A percentile compares a stretch with the other conserved stretches of the same genome.
Evolutionary conservation across 2,329 filamentous ascomycete species (phyloP).

Genomic region (Pseudogymnoascus sp.): DNA sequence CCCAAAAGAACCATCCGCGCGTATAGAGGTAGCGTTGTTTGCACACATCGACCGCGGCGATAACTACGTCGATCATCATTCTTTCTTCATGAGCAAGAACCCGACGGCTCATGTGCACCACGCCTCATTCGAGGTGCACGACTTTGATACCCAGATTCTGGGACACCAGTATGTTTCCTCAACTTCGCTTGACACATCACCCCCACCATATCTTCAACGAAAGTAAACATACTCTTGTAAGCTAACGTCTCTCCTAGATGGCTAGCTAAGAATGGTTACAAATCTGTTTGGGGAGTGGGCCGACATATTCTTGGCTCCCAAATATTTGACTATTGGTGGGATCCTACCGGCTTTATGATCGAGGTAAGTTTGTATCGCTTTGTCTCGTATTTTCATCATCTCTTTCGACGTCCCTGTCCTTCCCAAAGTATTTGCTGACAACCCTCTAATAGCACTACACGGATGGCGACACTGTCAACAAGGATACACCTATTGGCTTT

Average conservation of each 20-base stretch:
- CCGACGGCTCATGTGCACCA: conserved; percentile 43
- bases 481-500: conserved; percentile 43
- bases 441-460: conserved; percentile 46
- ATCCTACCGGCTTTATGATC: conserved; percentile 53
- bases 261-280: conserved; percentile 53
- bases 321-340: conserved; percentile 65
- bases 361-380: conserved; percentile 31
- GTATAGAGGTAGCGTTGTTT: conserved; percentile 40
- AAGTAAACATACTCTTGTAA: background rate
- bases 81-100: conserved; percentile 40
- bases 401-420: background rate
- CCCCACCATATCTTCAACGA: background rate
- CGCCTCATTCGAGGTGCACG: conserved; percentile 62
- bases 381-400: background rate
- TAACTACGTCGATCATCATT: conserved; percentile 46
- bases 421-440: background rate
- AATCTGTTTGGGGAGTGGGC: conserved; percentile 61
- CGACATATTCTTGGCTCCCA: conserved; percentile 53
- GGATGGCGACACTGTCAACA: conserved; percentile 58
- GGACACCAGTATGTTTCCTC: conserved; percentile 42
- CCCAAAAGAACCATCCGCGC: conserved; percentile 11
- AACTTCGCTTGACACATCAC: background rate
- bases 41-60: conserved; percentile 46
- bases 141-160: conserved; percentile 63
- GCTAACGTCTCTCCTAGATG: conserved; percentile 31